Evolutionary conservation across 805 yeast genomes (phyloP).

Genomic region (Teunomyces pallodes): DNA sequence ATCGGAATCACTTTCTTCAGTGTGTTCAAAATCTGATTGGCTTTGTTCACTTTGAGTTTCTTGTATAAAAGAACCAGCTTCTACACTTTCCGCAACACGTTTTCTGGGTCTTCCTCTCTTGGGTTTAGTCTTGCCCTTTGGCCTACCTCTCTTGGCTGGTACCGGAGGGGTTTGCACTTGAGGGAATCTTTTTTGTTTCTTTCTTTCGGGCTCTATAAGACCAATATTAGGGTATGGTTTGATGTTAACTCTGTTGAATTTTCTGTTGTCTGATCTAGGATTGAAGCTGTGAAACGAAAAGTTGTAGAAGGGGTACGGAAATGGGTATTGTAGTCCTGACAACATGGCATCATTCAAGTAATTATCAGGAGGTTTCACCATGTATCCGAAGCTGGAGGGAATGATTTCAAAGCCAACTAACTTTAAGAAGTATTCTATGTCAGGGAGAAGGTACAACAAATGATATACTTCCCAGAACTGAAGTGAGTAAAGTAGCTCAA

Average conservation of each 20-base stretch:
- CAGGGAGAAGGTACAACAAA: constrained; percentile 30
- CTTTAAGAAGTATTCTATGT: constrained; percentile 32
- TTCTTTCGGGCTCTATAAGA: constrained; percentile 17
- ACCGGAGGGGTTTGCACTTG: background rate
- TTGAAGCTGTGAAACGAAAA: constrained; percentile 40
- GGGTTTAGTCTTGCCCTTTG: constrained; percentile 1
- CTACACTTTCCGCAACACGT: constrained; percentile 6
- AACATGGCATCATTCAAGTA: constrained; percentile 33
- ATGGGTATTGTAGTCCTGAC: constrained; percentile 43
- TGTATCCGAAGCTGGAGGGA: constrained; percentile 35
- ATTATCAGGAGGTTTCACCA: constrained; percentile 40
- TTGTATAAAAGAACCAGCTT: constrained; percentile 3
- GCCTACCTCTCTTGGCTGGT: constrained; percentile 1
- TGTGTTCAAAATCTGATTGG: constrained; percentile 6
- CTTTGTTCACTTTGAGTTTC: constrained; percentile 5
- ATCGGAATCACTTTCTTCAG: constrained; percentile 6
- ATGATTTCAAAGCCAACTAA: constrained; percentile 34
- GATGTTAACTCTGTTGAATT: constrained; percentile 25
- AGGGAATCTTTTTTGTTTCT: background rate
- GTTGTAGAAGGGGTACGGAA: constrained; percentile 46
- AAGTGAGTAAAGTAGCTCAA: constrained; percentile 34
- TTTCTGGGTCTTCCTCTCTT: constrained; percentile 3
- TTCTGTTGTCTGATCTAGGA: constrained; percentile 22
- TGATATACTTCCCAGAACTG: constrained; percentile 47
- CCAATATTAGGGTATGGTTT: constrained; percentile 38